Evolutionary conservation across 805 yeast genomes (phyloP).

Genomic region (Candida fluviatilis): DNA sequence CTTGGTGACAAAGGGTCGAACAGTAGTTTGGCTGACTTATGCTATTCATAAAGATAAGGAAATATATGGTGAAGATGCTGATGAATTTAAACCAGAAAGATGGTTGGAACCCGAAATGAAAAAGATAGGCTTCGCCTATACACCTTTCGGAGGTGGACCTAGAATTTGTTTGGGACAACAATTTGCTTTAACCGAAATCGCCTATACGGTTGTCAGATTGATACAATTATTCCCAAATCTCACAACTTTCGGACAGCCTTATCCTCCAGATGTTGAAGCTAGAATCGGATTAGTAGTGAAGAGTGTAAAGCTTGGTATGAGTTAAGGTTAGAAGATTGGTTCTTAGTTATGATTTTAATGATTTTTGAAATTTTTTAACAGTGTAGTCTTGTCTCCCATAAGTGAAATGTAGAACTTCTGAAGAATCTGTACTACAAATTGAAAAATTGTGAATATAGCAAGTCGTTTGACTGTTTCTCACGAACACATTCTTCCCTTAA

Average conservation of each 20-base stretch:
- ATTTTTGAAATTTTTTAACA: not conserved
- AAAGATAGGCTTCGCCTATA: slow-evolving; percentile 43
- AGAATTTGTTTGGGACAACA: slow-evolving; percentile 54
- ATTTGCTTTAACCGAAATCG: slow-evolving; percentile 51
- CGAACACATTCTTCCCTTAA: not conserved
- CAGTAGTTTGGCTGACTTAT: slow-evolving; percentile 35
- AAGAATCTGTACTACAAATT: no score
- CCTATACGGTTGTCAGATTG: slow-evolving; percentile 39
- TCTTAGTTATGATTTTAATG: no score
- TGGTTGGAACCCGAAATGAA: slow-evolving; percentile 36
- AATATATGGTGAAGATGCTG: slow-evolving; percentile 43
- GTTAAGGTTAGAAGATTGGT: no score
- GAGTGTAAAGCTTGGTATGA: not conserved
- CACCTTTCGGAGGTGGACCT: slow-evolving; percentile 55
- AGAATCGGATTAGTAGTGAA: not conserved
- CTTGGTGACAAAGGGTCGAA: slow-evolving; percentile 40
- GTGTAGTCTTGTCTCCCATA: no score
- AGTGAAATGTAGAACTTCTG: no score
- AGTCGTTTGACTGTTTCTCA: no score
- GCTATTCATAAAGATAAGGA: slow-evolving; percentile 39
- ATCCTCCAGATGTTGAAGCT: not conserved
- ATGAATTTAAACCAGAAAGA: slow-evolving; percentile 45
- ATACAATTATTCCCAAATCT: slow-evolving; percentile 21
- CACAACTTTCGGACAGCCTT: not conserved
- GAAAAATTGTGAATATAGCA: no score